phyloP scores from a whole-genome alignment of 208 protist species.

The Leishmania martiniquensis region DNA sequence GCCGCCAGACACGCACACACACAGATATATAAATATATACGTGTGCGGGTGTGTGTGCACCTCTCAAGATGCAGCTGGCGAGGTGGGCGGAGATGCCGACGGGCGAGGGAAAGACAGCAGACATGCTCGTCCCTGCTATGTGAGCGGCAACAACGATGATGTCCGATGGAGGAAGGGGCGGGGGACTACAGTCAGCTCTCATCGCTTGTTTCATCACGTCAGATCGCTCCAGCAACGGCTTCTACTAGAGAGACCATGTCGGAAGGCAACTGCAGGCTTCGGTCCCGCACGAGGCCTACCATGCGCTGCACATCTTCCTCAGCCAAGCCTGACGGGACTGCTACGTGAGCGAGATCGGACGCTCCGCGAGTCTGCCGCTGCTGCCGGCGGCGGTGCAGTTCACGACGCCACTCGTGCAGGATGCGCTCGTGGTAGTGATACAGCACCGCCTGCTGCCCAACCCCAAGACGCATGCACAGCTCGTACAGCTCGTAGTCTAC shows the following conservation, averaged over 20 bases:
- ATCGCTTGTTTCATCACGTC: constrained; percentile 8
- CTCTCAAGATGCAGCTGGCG: not conserved
- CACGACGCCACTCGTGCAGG: constrained; percentile 62
- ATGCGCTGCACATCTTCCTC: constrained; percentile 61
- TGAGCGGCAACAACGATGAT: not conserved
- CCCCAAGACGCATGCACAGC: constrained; percentile 62
- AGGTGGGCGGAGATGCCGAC: not conserved
- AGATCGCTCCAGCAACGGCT: constrained; percentile 35
- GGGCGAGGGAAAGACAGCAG: not conserved
- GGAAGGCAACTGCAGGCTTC: constrained; percentile 70
- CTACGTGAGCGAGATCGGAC: not conserved
- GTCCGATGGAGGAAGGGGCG: not conserved
- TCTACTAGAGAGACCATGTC: constrained; percentile 72
- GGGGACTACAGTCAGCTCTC: constrained; percentile 8
- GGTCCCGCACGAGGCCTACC: constrained; percentile 65
- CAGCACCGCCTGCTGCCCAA: constrained; percentile 47
- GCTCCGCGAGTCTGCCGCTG: not conserved
- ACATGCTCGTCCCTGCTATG: not conserved
- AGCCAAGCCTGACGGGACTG: constrained; percentile 1
- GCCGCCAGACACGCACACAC: not conserved
- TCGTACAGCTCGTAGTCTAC: constrained; percentile 88
- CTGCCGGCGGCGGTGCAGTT: constrained; percentile 37
- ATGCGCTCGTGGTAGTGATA: constrained; percentile 83
- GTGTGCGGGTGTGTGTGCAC: too few relatives aligned
- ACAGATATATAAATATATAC: not conserved